Percentiles rank a stretch among this genome's conserved stretches.
Evolutionary conservation across 1,284 basidiomycete genomes (phyloP).

Genomic region (Tremellales sp.): DNA sequence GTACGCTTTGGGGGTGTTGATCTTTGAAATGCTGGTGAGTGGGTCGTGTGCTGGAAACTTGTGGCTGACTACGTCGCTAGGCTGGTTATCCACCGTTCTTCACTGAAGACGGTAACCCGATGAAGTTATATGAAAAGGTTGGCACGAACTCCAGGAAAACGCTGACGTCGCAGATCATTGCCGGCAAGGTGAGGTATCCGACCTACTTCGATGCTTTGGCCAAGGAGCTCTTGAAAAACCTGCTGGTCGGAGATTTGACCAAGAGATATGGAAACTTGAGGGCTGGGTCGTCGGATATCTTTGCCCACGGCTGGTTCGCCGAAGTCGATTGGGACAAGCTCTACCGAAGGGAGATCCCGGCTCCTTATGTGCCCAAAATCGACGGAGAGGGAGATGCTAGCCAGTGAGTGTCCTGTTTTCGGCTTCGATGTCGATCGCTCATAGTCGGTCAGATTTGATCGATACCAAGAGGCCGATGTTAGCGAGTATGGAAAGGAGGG

Average conservation of each 20-base stretch:
- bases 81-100: constrained; percentile 55
- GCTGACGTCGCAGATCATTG: constrained; percentile 41
- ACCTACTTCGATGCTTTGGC: constrained; percentile 75
- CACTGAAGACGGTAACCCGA: constrained; percentile 60
- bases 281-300: constrained; percentile 90
- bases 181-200: constrained; percentile 85
- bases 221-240: constrained; percentile 81
- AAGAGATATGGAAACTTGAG: constrained; percentile 90
- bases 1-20: constrained; percentile 93
- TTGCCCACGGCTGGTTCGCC: constrained; percentile 91
- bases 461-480: constrained; percentile 50
- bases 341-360: constrained; percentile 79
- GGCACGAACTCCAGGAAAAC: constrained; percentile 42
- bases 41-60: not conserved
- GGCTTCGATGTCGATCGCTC: not conserved
- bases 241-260: constrained; percentile 85
- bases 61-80: constrained; percentile 21
- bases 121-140: constrained; percentile 92
- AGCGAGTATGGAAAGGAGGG: constrained; percentile 49
- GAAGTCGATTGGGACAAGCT: constrained; percentile 94
- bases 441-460: constrained; percentile 42
- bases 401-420: constrained; percentile 61
- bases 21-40: constrained; percentile 58
- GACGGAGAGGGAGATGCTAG: constrained; percentile 81
- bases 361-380: constrained; percentile 91